These are phyloP conservation scores for Saccharum hybrid DNA, from an alignment of 202 grass and related monocot genomes.

Conservation along the genomic window DNA sequence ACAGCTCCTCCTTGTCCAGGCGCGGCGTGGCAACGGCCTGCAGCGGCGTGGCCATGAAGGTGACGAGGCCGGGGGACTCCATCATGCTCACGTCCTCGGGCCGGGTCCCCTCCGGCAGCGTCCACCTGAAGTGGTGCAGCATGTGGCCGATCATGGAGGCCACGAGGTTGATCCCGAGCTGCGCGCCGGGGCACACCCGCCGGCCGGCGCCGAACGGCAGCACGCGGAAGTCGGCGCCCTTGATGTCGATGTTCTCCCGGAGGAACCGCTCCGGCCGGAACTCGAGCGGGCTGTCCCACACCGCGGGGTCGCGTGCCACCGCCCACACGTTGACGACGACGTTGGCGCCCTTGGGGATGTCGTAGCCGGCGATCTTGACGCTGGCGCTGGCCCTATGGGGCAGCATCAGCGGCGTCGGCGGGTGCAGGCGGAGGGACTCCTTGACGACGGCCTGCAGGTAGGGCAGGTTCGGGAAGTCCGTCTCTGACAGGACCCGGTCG, in stretches of 20 bases:
- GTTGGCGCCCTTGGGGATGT: conserved; percentile 76
- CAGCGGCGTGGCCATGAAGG: conserved; percentile 84
- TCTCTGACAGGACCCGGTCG: conserved; percentile 63
- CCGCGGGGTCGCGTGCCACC: conserved; percentile 65
- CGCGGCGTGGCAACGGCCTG: conserved; percentile 60
- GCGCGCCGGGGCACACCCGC: conserved; percentile 81
- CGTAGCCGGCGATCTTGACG: conserved; percentile 73
- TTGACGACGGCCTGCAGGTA: conserved; percentile 82
- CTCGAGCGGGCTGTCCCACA: conserved; percentile 75
- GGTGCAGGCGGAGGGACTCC: conserved; percentile 86
- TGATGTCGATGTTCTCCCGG: conserved; percentile 85
- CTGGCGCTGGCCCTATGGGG: conserved; percentile 69
- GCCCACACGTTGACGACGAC: conserved; percentile 90
- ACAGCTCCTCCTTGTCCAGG: conserved; percentile 60
- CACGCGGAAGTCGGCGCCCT: conserved; percentile 83
- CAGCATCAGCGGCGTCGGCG: conserved; percentile 88
- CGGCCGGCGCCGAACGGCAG: conserved; percentile 82
- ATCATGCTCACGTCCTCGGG: conserved; percentile 68
- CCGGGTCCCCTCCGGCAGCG: conserved; percentile 54
- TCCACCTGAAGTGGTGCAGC: conserved; percentile 80
- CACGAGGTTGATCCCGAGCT: conserved; percentile 91
- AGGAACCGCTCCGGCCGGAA: conserved; percentile 78
- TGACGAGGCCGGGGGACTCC: conserved; percentile 76
- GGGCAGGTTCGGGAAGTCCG: conserved; percentile 72
- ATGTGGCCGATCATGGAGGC: conserved; percentile 85